These are phyloP conservation scores for Colletotrichum sublineola DNA, from an alignment of 2,329 filamentous ascomycete genomes.

Conservation along the genomic window DNA sequence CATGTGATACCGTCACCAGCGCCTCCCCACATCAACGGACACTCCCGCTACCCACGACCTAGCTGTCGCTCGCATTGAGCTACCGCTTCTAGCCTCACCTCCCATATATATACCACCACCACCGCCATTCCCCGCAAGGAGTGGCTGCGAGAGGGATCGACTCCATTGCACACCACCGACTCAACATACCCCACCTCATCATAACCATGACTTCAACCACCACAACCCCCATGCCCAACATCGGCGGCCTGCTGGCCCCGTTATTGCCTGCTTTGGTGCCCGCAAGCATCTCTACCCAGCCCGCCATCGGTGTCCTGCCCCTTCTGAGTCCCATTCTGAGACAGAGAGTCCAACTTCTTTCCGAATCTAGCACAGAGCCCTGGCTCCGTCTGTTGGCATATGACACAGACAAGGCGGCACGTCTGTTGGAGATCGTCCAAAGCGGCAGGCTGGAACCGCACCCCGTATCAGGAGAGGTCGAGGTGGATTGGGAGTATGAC, in stretches of 20 bases:
- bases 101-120: constrained; percentile 18
- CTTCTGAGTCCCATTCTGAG: constrained; percentile 75
- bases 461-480: constrained; percentile 83
- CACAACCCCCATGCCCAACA: constrained; percentile 49
- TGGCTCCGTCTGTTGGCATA: constrained; percentile 83
- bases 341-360: constrained; percentile 75
- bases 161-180: background rate
- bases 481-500: constrained; percentile 78
- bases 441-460: constrained; percentile 80
- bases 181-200: background rate
- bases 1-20: constrained; percentile 40
- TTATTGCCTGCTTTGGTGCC: constrained; percentile 72
- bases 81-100: constrained; percentile 18
- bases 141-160: constrained; percentile 5
- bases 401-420: constrained; percentile 67
- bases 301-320: constrained; percentile 68
- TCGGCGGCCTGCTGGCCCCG: constrained; percentile 64
- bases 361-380: constrained; percentile 69
- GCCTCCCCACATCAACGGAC: constrained; percentile 5
- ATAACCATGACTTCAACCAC: constrained; percentile 48
- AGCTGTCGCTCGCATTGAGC: constrained; percentile 15
- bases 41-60: constrained; percentile 27
- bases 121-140: constrained; percentile 1
- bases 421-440: constrained; percentile 72
- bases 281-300: constrained; percentile 69